Percentiles rank a stretch among this genome's conserved stretches.
phyloP scores from a whole-genome alignment of 208 protist genomes.

The Acanthamoeba castellanii region DNA sequence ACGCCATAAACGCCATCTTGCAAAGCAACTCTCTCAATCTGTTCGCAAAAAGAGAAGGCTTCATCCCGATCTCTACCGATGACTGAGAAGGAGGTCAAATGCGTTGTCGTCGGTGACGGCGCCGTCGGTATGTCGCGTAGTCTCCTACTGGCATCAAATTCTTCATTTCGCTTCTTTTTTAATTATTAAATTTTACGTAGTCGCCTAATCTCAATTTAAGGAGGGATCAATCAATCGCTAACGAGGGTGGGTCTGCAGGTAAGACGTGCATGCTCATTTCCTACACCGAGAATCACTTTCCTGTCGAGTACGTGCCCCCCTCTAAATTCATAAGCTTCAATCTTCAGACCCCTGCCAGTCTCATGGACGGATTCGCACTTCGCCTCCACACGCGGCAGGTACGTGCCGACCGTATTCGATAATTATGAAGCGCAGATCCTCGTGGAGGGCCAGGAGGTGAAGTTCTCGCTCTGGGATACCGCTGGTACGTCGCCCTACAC shows the following conservation, averaged over 20 bases:
- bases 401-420: slow-evolving; percentile 88
- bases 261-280: slow-evolving; percentile 77
- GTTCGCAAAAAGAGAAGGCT: background rate
- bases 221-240: no score
- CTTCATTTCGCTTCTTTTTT: background rate
- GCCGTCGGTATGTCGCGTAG: slow-evolving; percentile 78
- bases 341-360: slow-evolving; percentile 53
- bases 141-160: background rate
- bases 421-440: slow-evolving; percentile 80
- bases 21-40: background rate
- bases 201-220: background rate
- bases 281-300: slow-evolving; percentile 77
- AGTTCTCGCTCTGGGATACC: slow-evolving; percentile 89
- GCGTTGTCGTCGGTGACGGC: slow-evolving; percentile 91
- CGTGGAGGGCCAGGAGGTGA: slow-evolving; percentile 84
- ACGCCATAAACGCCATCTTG: background rate
- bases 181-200: slow-evolving; percentile 44
- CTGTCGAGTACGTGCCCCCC: slow-evolving; percentile 35
- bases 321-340: background rate
- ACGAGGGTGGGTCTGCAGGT: slow-evolving; percentile 80
- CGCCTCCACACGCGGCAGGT: slow-evolving; percentile 77
- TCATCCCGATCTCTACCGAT: background rate
- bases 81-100: slow-evolving; percentile 85
- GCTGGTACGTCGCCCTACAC: slow-evolving; percentile 49
- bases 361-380: slow-evolving; percentile 82